phyloP scores from a whole-genome alignment of 495 filamentous ascomycete genomes.

The Podospora didyma region DNA sequence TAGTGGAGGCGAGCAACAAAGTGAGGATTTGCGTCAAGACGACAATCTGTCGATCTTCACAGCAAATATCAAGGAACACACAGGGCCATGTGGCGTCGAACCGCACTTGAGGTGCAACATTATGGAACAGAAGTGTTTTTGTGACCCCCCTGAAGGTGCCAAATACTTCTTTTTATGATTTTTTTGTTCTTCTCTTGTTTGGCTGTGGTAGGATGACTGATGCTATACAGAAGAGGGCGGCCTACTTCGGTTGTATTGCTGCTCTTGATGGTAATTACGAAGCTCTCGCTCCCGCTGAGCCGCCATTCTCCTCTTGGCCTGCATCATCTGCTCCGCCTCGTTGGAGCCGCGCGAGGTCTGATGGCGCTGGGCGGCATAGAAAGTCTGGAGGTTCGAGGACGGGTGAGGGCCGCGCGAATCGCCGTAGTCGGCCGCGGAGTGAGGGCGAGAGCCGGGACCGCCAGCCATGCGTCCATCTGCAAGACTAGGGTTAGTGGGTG shows the following conservation, averaged over 20 bases:
- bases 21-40: not conserved
- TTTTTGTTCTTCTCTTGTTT: conserved; percentile 35
- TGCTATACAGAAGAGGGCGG: conserved; percentile 59
- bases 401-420: conserved; percentile 65
- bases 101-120: conserved; percentile 39
- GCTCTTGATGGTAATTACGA: conserved; percentile 99
- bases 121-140: conserved; percentile 17
- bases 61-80: conserved; percentile 27
- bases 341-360: conserved; percentile 76
- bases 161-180: conserved; percentile 30
- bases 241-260: conserved; percentile 99
- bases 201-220: conserved; percentile 50
- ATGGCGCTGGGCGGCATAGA: conserved; percentile 90
- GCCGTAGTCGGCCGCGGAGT: conserved; percentile 81
- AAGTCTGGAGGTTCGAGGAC: conserved; percentile 80
- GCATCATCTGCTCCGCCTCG: conserved; percentile 97
- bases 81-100: conserved; percentile 37
- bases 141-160: conserved; percentile 21
- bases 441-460: conserved; percentile 57
- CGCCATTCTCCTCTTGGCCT: conserved; percentile 97
- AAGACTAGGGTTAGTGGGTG: conserved; percentile 23
- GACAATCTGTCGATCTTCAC: conserved; percentile 21
- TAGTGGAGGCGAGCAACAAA: conserved; percentile 1
- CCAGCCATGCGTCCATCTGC: conserved; percentile 41
- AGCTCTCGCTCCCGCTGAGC: conserved; percentile 98